A percentile compares a stretch with the other conserved stretches of the same genome.
These are phyloP conservation scores for Pichia sp. DNA, from an alignment of 1,139 yeast genomes.

Conservation along the genomic window DNA sequence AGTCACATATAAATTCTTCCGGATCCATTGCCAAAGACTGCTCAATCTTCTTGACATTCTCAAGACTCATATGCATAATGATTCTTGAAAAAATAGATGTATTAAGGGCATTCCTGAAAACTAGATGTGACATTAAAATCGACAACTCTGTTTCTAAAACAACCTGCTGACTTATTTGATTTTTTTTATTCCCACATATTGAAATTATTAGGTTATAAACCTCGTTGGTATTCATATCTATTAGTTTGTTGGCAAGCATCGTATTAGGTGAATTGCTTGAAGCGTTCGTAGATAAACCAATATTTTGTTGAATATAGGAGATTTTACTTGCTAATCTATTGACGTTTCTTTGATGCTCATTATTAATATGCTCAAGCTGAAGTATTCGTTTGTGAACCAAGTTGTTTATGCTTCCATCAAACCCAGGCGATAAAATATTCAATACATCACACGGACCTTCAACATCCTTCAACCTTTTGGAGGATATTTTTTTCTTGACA, in stretches of 20 bases:
- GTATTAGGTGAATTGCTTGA: background rate
- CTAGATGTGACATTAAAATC: constrained; percentile 15
- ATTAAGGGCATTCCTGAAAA: constrained; percentile 12
- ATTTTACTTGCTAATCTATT: constrained; percentile 4
- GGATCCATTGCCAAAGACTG: constrained; percentile 10
- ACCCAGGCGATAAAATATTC: too few species aligned
- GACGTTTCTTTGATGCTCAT: constrained; percentile 3
- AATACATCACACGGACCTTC: too few species aligned
- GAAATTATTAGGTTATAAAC: constrained; percentile 1
- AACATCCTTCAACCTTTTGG: too few species aligned
- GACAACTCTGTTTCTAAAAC: constrained; percentile 7
- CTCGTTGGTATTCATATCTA: constrained; percentile 6
- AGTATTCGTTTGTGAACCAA: too few species aligned
- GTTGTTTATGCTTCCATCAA: too few species aligned
- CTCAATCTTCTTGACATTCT: constrained; percentile 10
- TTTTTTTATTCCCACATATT: background rate
- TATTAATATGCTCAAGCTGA: constrained; percentile 3
- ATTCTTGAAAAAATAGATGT: constrained; percentile 11
- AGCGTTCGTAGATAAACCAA: constrained; percentile 4
- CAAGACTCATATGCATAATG: constrained; percentile 13
- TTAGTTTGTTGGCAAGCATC: background rate
- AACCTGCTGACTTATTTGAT: background rate
- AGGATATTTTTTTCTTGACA: too few species aligned
- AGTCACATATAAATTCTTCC: constrained; percentile 6
- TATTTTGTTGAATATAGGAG: constrained; percentile 6